phyloP scores from a whole-genome alignment of 2,329 filamentous ascomycete genomes.

The Aspergillaceae sp. region DNA sequence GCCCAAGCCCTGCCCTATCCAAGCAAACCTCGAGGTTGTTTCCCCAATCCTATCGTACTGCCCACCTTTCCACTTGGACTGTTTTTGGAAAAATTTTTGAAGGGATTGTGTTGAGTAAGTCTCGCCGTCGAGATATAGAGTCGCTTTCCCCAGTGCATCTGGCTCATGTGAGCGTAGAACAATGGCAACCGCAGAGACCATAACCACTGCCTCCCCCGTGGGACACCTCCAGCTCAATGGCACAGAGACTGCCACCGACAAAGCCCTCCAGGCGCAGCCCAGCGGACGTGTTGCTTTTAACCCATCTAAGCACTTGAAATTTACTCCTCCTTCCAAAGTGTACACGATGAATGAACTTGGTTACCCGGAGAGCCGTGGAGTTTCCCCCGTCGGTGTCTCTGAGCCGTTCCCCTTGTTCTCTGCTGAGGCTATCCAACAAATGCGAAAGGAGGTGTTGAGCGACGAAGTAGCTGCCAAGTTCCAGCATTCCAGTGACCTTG shows the following conservation, averaged over 20 bases:
- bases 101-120: background rate
- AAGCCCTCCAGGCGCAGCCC: constrained; percentile 9
- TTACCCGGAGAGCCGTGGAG: constrained; percentile 45
- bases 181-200: constrained; percentile 10
- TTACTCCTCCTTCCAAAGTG: constrained; percentile 43
- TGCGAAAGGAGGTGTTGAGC: constrained; percentile 55
- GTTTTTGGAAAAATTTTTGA: background rate
- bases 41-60: background rate
- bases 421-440: constrained; percentile 51
- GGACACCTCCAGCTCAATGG: constrained; percentile 12
- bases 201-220: constrained; percentile 15
- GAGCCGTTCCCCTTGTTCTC: constrained; percentile 59
- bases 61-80: background rate
- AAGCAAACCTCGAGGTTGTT: background rate
- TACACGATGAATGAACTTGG: constrained; percentile 56
- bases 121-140: background rate
- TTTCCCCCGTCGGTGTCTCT: constrained; percentile 56
- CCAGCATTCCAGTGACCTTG: constrained; percentile 52
- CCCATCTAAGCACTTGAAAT: constrained; percentile 48
- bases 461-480: constrained; percentile 50
- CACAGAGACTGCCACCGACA: constrained; percentile 9
- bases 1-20: background rate
- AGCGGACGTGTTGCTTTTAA: constrained; percentile 37
- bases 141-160: background rate
- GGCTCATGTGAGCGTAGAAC: constrained; percentile 3